Base-by-base conservation (phyloP, 2,329 filamentous ascomycete genomes). In the Neonectria ditissima region DNA sequence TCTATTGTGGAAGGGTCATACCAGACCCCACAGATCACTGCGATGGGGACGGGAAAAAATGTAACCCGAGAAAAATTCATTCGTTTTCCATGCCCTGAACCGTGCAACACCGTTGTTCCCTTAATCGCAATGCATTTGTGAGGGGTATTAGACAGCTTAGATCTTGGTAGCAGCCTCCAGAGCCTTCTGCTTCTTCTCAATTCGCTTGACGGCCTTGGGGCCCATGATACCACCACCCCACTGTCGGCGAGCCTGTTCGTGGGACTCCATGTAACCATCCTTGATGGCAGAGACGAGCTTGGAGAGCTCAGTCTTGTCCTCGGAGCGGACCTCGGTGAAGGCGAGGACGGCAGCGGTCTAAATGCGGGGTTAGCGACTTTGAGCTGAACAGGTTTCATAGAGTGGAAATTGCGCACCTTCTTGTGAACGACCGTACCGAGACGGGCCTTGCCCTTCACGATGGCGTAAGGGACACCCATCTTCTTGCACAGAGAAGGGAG, bases 151-250 rank as follows among this genome's bases (percentile, higher is more conserved):
- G 71, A 74, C 73, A 74, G 72, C 71, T 82, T 97, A 99, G 86
- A 99, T 97, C 92, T 98, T 98, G 89, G 97, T 94, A 81, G 96
- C 94, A 79, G 84, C 84, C 85, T 98, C 96, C 70, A 96, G 79
- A 80, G 94, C 94, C 92, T 97, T 97, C 85, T 91, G 89, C 88
- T 93, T 93, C 92, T 97, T 97, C 83, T 84, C 83, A 69, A 84
- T 87, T 79, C 84, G 84, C 84, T 87, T 88, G 83, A 89, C 89
- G 80, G 96, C 94, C 93, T 99, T 99, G 81, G 91, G 87, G 79
- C 96, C 87, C 94, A 99, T 97, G 87, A 99, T 97, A 84, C 97
- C 97, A 89, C 96, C 96, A 86, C 97, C 96, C 96, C 97, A 99
- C 86, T 95, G 92, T 82, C 92, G 91, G 84, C 93, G 92, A 78